Conservation (phyloP, 176 grass and related monocot genomes). For the Hsuehochloa calcarea region DNA sequence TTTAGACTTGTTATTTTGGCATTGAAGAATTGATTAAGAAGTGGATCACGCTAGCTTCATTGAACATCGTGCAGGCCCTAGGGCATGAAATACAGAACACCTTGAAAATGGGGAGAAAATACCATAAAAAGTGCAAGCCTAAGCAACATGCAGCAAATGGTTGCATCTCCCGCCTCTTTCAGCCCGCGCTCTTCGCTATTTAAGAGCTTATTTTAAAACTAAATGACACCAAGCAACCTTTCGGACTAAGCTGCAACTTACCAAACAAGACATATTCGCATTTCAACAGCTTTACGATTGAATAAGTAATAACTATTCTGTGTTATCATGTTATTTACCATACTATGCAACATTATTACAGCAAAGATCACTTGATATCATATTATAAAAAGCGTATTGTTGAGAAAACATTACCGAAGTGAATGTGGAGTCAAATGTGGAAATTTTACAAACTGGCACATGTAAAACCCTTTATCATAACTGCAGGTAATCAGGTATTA, state of each 20-base stretch:
- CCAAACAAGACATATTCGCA: background rate
- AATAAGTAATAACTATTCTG: background rate
- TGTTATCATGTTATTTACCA: background rate
- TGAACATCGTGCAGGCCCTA: background rate
- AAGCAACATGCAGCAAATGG: constrained; percentile 16
- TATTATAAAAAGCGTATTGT: background rate
- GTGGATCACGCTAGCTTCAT: background rate
- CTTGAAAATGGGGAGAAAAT: background rate
- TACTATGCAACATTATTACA: background rate
- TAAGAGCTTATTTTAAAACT: constrained; percentile 7
- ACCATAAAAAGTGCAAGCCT: background rate
- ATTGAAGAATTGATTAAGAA: background rate
- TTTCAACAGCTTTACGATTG: background rate
- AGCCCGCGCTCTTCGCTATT: background rate
- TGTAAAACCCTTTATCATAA: background rate
- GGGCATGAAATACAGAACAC: background rate
- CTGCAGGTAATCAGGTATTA: background rate
- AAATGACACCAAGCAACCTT: background rate
- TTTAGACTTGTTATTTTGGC: background rate
- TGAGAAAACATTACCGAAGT: background rate
- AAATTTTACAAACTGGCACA: background rate
- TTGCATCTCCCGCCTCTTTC: background rate
- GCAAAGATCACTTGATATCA: background rate
- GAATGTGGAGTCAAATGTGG: background rate
- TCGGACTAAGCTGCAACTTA: background rate